Conservation (phyloP, 768 basidiomycete genomes). For the Tylopilus cervinicoccineus region DNA sequence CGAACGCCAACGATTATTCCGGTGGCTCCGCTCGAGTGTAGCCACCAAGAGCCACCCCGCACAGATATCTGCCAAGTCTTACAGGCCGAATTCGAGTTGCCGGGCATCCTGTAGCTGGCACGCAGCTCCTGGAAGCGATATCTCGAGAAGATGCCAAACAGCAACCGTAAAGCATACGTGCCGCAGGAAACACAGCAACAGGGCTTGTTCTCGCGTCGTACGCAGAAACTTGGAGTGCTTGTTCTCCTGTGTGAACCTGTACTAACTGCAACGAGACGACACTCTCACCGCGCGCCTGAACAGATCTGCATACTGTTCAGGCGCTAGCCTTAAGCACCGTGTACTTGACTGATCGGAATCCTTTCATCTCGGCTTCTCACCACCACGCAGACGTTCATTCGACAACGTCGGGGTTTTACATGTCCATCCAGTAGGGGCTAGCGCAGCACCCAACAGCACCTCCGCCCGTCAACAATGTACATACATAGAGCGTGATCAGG, state of each 20-base stretch:
- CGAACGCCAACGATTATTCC: not conserved
- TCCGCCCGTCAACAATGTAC: not conserved
- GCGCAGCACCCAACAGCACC: not conserved
- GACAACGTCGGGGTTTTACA: not conserved
- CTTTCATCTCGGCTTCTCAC: not conserved
- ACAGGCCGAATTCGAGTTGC: no score
- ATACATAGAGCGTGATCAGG: not conserved
- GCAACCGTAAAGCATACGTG: no score
- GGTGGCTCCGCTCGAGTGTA: not conserved
- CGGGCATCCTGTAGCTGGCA: no score
- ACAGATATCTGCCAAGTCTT: no score
- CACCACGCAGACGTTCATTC: not conserved
- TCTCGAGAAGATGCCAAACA: no score
- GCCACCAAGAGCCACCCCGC: no score
- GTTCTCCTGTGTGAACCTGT: not conserved
- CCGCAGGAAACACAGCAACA: not conserved
- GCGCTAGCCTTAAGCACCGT: conserved; percentile 2
- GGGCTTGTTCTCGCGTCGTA: no score
- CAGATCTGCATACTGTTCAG: not conserved
- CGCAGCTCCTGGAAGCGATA: no score
- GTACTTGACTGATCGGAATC: not conserved
- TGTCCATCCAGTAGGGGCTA: conserved; percentile 4
- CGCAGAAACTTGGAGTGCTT: no score
- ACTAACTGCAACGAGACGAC: not conserved
- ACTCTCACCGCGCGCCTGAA: not conserved